These are phyloP conservation scores for Termitomyces sp. DNA, from an alignment of 768 basidiomycete species.

Conservation along the genomic window DNA sequence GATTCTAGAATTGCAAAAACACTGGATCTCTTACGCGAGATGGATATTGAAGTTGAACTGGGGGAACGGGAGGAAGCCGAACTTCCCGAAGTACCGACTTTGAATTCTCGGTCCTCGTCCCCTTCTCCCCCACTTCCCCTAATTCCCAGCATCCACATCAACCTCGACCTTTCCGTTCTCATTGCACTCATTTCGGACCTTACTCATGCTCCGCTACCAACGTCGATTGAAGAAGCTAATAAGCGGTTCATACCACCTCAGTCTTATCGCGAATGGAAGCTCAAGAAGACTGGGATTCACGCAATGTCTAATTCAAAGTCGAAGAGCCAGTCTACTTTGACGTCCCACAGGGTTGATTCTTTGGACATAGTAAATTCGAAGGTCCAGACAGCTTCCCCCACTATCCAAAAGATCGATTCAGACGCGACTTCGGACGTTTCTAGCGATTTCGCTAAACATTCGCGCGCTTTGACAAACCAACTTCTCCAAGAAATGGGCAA, in stretches of 20 bases:
- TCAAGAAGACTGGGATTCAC: constrained; percentile 21
- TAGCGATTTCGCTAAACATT: constrained; percentile 45
- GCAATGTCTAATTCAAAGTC: constrained; percentile 13
- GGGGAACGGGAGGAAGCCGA: constrained; percentile 43
- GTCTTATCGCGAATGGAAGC: constrained; percentile 58
- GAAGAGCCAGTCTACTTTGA: constrained; percentile 7
- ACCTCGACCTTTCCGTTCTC: constrained; percentile 79
- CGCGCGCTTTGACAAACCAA: constrained; percentile 67
- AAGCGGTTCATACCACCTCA: constrained; percentile 57
- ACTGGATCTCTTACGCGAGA: constrained; percentile 42
- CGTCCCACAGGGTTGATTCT: not conserved
- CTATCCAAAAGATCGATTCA: constrained; percentile 13
- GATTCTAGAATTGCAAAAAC: constrained; percentile 62
- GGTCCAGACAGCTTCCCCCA: constrained; percentile 5
- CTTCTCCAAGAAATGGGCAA: constrained; percentile 68
- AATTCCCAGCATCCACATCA: constrained; percentile 54
- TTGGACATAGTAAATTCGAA: not conserved
- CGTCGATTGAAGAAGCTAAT: constrained; percentile 49
- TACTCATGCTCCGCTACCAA: constrained; percentile 66
- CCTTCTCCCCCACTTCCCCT: constrained; percentile 17
- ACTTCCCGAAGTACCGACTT: constrained; percentile 11
- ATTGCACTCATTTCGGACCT: constrained; percentile 83
- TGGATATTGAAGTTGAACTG: constrained; percentile 64
- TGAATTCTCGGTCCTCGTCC: constrained; percentile 7
- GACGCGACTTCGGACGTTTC: constrained; percentile 25